Conservation (phyloP, 768 basidiomycete species). For the Calocera cornea region DNA sequence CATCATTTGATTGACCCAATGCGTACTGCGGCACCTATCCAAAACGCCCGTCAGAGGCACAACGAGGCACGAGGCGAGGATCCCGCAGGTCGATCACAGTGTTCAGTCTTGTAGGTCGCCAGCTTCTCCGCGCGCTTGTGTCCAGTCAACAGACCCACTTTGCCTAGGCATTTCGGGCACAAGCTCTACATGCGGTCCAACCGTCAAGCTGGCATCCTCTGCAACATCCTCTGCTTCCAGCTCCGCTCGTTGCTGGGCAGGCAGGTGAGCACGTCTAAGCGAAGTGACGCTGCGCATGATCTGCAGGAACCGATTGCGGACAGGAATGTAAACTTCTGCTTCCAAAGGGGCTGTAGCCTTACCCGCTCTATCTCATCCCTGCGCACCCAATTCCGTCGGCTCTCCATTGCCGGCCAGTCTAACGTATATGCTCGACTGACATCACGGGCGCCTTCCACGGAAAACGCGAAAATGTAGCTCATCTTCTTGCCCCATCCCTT, state of each 20-base stretch:
- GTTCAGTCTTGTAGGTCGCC: background rate
- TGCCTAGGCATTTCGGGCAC: background rate
- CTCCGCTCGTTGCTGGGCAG: slow-evolving; percentile 13
- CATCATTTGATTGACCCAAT: too few relatives aligned
- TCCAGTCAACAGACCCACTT: background rate
- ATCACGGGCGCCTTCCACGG: slow-evolving; percentile 18
- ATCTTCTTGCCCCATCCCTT: slow-evolving; percentile 32
- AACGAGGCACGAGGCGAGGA: too few relatives aligned
- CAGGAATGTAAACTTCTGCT: background rate
- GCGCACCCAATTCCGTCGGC: background rate
- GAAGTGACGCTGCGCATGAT: slow-evolving; percentile 18
- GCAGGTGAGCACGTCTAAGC: slow-evolving; percentile 20
- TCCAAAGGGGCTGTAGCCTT: background rate
- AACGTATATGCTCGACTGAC: slow-evolving; percentile 16
- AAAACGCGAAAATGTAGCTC: slow-evolving; percentile 23
- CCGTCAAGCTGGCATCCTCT: background rate
- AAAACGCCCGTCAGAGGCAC: too few relatives aligned
- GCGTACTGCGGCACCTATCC: too few relatives aligned
- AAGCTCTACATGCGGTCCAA: background rate
- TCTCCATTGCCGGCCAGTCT: background rate
- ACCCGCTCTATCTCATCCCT: background rate
- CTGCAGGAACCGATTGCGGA: slow-evolving; percentile 14
- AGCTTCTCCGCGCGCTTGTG: background rate
- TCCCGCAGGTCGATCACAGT: too few relatives aligned
- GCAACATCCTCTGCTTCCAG: background rate